Base-by-base conservation (phyloP, 1,139 yeast species). In the Candida glucosophila region DNA sequence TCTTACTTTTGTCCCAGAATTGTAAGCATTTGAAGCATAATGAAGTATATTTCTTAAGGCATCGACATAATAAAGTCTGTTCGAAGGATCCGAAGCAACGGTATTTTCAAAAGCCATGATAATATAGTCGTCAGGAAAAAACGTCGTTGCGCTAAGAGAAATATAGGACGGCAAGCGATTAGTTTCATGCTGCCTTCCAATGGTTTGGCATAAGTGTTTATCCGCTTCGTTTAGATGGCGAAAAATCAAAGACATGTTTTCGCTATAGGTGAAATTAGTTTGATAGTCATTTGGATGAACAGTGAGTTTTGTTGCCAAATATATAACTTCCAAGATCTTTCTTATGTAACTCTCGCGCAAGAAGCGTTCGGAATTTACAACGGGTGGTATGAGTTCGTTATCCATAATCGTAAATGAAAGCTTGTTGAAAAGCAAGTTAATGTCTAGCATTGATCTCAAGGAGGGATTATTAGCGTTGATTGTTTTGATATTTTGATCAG, bases 31-130 rank as follows among this genome's bases (percentile, higher is more conserved):
- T 5, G 30, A 22, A 21, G 41, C 36, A 25, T 36, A 40, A 19
- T 33, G 39, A 3, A 40, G 36, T 4, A 43, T 36, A 23, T 37
- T 41, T 29, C 47, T 50, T 24, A 61, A 40, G 4, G 85, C 74
- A 46, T 88, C 96, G 30, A 79, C 75, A 40, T 85, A 86, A 24
- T 63, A 54, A 5, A 85, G 71, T 5, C 55, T 49, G 36, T 75
- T 68, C 0, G 30, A 39, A 1, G 71, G 66, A 44, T 86, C 95
- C 6, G 72, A 52, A 1, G 44, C 40, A 2, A 61, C 49, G 15
- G 78, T 70, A 5, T 55, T 52, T 24, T 76, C 77, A 48, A 75
- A 88, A 30, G 85, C 71, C 23, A 63, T 62, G 17, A 73, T 66
- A 8, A 86, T 61, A 22, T 70, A 52, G 26, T 72, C 73, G 38